A percentile compares a stretch with the other conserved stretches of the same genome.
phyloP scores from a whole-genome alignment of 2,329 filamentous ascomycete species.

The Thelonectria blattea region DNA sequence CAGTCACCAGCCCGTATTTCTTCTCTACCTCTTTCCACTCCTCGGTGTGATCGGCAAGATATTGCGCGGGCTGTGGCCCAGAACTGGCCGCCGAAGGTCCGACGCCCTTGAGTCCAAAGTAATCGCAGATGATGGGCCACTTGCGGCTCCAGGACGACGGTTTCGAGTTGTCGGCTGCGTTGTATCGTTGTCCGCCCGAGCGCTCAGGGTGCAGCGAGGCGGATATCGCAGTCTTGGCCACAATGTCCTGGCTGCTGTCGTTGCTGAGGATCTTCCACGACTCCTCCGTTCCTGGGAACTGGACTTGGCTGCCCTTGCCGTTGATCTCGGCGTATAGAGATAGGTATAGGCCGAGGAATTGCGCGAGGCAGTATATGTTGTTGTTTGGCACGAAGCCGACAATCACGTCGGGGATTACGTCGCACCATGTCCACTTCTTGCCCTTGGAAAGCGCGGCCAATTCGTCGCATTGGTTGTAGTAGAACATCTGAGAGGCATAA shows the following conservation, averaged over 20 bases:
- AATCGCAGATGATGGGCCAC: constrained; percentile 53
- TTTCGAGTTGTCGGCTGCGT: constrained; percentile 48
- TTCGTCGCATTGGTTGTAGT: constrained; percentile 52
- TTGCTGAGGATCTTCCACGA: constrained; percentile 44
- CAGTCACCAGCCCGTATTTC: constrained; percentile 41
- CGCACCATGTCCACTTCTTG: constrained; percentile 51
- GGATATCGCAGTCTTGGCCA: constrained; percentile 49
- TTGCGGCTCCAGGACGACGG: constrained; percentile 48
- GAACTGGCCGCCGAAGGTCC: constrained; percentile 36
- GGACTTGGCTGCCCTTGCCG: constrained; percentile 42
- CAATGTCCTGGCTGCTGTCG: constrained; percentile 45
- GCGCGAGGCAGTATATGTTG: constrained; percentile 50
- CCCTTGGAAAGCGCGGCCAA: constrained; percentile 43
- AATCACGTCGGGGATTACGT: constrained; percentile 52
- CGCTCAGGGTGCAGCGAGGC: constrained; percentile 49
- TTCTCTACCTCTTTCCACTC: constrained; percentile 42
- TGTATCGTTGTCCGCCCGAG: constrained; percentile 47
- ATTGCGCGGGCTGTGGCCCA: constrained; percentile 41
- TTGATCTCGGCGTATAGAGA: constrained; percentile 44
- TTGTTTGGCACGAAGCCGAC: constrained; percentile 51
- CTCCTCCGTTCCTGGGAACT: constrained; percentile 45
- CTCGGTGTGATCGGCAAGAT: constrained; percentile 40
- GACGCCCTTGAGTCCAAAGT: constrained; percentile 52
- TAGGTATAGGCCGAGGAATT: constrained; percentile 48
- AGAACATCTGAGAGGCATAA: constrained; percentile 51